Evolutionary conservation across 2,329 filamentous ascomycete species (phyloP).

Genomic region (Clonostachys byssicola): DNA sequence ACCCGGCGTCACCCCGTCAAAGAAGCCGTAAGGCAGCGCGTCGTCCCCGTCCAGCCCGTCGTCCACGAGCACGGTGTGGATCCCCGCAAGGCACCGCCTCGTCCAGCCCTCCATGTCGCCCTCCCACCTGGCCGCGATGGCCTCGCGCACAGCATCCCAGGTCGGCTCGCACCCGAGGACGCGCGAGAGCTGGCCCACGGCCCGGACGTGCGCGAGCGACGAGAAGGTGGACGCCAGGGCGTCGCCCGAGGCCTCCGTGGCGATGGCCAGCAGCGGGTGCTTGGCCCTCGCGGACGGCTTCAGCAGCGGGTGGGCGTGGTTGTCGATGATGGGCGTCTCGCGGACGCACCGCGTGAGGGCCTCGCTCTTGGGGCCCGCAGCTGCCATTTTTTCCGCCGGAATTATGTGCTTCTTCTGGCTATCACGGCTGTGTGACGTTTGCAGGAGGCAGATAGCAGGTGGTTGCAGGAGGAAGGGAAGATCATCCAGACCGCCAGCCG

Average conservation of each 20-base stretch:
- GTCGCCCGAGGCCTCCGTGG: constrained; percentile 67
- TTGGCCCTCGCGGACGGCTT: constrained; percentile 40
- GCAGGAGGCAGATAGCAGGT: no score
- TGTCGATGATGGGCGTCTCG: constrained; percentile 64
- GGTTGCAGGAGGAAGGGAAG: no score
- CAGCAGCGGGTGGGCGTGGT: constrained; percentile 69
- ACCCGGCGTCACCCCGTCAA: constrained; percentile 60
- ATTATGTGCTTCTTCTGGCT: no score
- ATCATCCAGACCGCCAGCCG: no score
- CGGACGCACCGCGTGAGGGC: constrained; percentile 33
- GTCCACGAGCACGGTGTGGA: constrained; percentile 73
- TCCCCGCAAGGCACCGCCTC: constrained; percentile 64
- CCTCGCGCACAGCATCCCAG: constrained; percentile 50
- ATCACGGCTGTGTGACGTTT: no score
- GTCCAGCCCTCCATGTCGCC: constrained; percentile 53
- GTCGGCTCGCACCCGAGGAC: constrained; percentile 61
- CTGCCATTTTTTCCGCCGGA: background rate
- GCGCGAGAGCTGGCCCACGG: constrained; percentile 61
- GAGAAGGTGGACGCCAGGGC: constrained; percentile 59
- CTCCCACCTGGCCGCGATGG: constrained; percentile 30
- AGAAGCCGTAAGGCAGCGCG: constrained; percentile 58
- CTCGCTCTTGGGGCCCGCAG: constrained; percentile 7
- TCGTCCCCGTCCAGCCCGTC: constrained; percentile 61
- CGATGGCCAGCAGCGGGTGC: constrained; percentile 53
- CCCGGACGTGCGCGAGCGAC: constrained; percentile 66